Evolutionary conservation across 768 basidiomycete species (phyloP), one percentile per base, ranked within the genome.

Genomic region (Neoboletus brunneissimus): DNA sequence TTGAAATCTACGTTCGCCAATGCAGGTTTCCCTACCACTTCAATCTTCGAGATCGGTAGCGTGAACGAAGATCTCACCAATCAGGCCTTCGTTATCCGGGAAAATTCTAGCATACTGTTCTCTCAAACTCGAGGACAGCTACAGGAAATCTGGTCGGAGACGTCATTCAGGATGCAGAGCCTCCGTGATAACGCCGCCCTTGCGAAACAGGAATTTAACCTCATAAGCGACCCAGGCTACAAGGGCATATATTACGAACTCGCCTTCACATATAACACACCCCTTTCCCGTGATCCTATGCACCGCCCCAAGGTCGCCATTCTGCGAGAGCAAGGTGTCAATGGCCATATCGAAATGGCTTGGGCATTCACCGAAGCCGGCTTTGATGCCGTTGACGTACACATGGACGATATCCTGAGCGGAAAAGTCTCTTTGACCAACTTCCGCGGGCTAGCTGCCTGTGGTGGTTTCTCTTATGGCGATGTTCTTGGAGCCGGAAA

Each of bases 391-490:
- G 79, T 98, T 51, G 97, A 99, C 67, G 92, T 98, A 5, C 97
- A 99, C 74, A 98, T 98, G 96, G 90, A 93, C 13, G 97, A 99
- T 72, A 86, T 99, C 71, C 83, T 99, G 60, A 78, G 80, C 37
- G 91, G 92, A 40, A 65, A 65, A 23, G 74, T 86, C 44, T 80
- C 77, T 42, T 79, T 99, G 37, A 56, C 67, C 12, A 74, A 76
- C 54, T 98, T 97, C 81, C 82, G 84, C 47, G 97, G 97, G 42
- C 71, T 99, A 52, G 96, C 91, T 8, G 96, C 96, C 3, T 98
- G 96, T 65, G 97, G 97, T 53, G 97, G 97, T 4, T 99, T 99
- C 80, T 98, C 96, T 10, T 99, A 98, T 67, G 96, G 96, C 38
- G 96, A 99, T 71, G 96, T 98, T 15, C 82, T 99, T 11, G 95